Percentiles rank a stretch among this genome's conserved stretches.
Conservation (phyloP, 345 rosid species). For the Gossypium rotundifolium region DNA sequence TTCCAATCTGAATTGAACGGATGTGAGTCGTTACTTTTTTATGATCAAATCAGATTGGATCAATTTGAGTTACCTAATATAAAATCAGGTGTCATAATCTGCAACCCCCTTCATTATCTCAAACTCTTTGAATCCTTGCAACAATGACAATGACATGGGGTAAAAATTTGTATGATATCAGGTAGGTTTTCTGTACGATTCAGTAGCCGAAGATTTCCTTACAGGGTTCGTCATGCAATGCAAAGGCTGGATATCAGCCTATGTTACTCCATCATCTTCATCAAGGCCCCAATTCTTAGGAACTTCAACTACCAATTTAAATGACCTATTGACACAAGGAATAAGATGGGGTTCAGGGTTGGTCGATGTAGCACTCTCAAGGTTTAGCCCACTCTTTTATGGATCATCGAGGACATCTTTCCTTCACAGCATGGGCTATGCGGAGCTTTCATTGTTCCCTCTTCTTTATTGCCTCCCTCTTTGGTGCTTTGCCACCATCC, state of each 20-base stretch:
- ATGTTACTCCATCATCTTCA: constrained; percentile 24
- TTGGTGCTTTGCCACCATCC: constrained; percentile 30
- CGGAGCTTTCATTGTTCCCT: constrained; percentile 14
- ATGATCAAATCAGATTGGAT: too few relatives aligned
- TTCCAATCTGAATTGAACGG: too few relatives aligned
- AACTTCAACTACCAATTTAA: constrained; percentile 21
- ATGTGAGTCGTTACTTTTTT: too few relatives aligned
- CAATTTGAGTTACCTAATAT: too few relatives aligned
- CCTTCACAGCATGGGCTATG: constrained; percentile 26
- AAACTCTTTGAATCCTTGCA: background rate
- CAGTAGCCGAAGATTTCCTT: constrained; percentile 39
- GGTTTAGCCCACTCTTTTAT: constrained; percentile 36
- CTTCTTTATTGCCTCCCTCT: constrained; percentile 24
- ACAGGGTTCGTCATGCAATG: constrained; percentile 31
- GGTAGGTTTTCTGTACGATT: constrained; percentile 39
- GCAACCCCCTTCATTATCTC: too few relatives aligned
- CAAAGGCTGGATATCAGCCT: constrained; percentile 42
- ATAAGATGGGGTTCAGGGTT: constrained; percentile 38
- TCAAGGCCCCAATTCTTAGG: constrained; percentile 40
- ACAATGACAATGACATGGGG: background rate
- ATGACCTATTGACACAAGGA: constrained; percentile 25
- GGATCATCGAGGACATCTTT: constrained; percentile 26
- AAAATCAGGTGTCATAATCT: too few relatives aligned
- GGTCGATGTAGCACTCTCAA: constrained; percentile 27
- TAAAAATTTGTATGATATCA: constrained; percentile 13